These are phyloP conservation scores for Wickerhamiella slavikovae DNA, from an alignment of 805 yeast genomes.

Conservation along the genomic window DNA sequence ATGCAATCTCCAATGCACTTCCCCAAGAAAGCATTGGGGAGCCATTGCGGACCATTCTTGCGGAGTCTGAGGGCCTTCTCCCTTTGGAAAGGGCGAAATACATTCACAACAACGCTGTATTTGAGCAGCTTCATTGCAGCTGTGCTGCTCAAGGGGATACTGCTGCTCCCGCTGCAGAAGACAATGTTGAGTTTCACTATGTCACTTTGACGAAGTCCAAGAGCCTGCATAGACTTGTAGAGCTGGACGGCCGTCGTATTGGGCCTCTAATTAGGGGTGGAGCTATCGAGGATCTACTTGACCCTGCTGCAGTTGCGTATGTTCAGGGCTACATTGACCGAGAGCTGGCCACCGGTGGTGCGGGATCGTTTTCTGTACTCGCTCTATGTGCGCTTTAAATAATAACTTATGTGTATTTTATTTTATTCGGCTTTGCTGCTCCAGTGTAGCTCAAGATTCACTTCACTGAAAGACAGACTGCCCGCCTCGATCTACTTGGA, in stretches of 20 bases:
- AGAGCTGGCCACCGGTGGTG: conserved; percentile 14
- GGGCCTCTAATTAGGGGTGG: conserved; percentile 52
- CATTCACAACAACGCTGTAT: conserved; percentile 22
- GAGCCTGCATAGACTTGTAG: conserved; percentile 40
- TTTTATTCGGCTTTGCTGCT: not conserved
- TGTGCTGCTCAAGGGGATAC: conserved; percentile 21
- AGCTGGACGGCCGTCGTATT: conserved; percentile 70
- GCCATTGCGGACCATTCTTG: conserved; percentile 11
- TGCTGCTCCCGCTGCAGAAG: conserved; percentile 23
- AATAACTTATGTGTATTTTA: not conserved
- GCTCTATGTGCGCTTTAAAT: conserved; percentile 23
- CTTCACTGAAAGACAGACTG: too few relatives aligned
- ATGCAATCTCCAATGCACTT: conserved; percentile 26
- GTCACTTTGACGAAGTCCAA: conserved; percentile 40
- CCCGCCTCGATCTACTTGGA: too few relatives aligned
- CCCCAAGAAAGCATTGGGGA: conserved; percentile 13
- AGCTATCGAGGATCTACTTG: conserved; percentile 31
- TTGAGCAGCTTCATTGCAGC: conserved; percentile 22
- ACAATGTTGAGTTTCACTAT: conserved; percentile 45
- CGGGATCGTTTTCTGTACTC: conserved; percentile 45
- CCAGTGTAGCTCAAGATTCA: not conserved
- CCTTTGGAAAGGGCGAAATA: conserved; percentile 22
- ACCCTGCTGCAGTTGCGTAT: conserved; percentile 28
- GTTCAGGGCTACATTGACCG: conserved; percentile 46
- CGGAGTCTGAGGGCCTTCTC: conserved; percentile 10